These are phyloP conservation scores for Scheffersomyces lignicola DNA, from an alignment of 1,139 yeast genomes.

Conservation along the genomic window DNA sequence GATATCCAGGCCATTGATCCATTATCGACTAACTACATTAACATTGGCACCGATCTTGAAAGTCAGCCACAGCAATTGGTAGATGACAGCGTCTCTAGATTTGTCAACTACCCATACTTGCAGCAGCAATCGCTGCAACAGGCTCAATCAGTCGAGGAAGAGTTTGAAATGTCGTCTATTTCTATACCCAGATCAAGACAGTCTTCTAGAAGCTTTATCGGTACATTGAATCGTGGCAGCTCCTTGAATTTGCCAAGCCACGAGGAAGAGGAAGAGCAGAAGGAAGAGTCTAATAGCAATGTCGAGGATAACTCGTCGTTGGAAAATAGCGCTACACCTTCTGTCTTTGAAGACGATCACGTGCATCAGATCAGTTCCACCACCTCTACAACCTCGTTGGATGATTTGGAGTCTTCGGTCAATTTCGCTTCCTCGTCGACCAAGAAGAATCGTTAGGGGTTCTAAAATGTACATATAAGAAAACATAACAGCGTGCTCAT, in stretches of 20 bases:
- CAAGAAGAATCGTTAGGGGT: conserved; percentile 7
- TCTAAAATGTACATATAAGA: not conserved
- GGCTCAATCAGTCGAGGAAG: too few species aligned
- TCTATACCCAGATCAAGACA: conserved; percentile 31
- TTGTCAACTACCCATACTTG: conserved; percentile 11
- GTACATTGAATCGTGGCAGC: conserved; percentile 16
- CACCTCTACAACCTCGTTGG: conserved; percentile 32
- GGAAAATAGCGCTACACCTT: conserved; percentile 41
- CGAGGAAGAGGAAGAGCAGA: conserved; percentile 10
- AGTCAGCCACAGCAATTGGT: conserved; percentile 8
- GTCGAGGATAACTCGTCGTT: conserved; percentile 30
- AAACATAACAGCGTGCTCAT: too few species aligned
- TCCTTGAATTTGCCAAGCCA: conserved; percentile 17
- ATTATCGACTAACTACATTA: conserved; percentile 19
- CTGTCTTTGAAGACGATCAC: conserved; percentile 37
- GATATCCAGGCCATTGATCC: conserved; percentile 35
- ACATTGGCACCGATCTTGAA: conserved; percentile 8
- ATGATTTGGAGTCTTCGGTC: conserved; percentile 22
- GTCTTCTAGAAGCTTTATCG: conserved; percentile 24
- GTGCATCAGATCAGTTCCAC: conserved; percentile 26
- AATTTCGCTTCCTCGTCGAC: not conserved
- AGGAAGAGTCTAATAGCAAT: conserved; percentile 11
- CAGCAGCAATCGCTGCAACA: conserved; percentile 6
- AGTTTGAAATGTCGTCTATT: conserved; percentile 29
- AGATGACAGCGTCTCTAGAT: conserved; percentile 12